Evolutionary conservation across 176 grass and related monocot genomes (phyloP).

Genomic region (Triticum dicoccoides): DNA sequence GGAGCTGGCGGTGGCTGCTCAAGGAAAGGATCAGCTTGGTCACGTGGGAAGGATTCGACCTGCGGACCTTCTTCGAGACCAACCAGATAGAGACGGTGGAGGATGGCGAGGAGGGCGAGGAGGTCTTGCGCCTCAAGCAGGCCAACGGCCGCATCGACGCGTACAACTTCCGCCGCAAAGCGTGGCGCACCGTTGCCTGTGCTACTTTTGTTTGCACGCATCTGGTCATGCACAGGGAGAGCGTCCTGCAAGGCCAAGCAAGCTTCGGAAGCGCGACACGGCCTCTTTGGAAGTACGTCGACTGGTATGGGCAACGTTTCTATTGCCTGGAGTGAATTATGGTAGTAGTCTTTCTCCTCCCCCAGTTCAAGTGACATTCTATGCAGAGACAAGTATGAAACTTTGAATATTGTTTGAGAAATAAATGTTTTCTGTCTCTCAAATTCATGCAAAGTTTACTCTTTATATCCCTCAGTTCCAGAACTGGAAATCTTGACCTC

Average conservation of each 20-base stretch:
- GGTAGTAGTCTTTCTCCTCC: background rate
- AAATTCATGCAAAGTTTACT: too few relatives aligned
- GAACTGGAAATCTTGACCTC: too few relatives aligned
- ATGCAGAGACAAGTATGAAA: background rate
- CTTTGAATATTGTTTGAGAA: background rate
- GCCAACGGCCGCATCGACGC: background rate
- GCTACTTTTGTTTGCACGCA: too few relatives aligned
- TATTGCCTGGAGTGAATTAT: background rate
- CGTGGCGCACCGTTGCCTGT: background rate
- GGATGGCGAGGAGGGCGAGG: background rate
- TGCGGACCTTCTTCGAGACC: background rate
- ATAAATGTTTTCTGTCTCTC: too few relatives aligned
- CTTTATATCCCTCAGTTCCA: too few relatives aligned
- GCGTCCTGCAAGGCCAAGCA: background rate
- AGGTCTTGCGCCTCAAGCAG: background rate
- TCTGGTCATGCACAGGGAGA: background rate
- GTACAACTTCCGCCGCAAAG: background rate
- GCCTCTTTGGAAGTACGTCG: background rate
- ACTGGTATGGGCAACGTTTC: background rate
- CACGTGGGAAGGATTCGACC: background rate
- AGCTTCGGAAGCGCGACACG: background rate
- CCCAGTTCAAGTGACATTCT: background rate
- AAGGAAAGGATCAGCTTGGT: constrained; percentile 2
- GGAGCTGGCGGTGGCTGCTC: background rate
- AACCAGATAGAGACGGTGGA: background rate